phyloP scores from a whole-genome alignment of 805 yeast genomes.

The Ogataea pini region DNA sequence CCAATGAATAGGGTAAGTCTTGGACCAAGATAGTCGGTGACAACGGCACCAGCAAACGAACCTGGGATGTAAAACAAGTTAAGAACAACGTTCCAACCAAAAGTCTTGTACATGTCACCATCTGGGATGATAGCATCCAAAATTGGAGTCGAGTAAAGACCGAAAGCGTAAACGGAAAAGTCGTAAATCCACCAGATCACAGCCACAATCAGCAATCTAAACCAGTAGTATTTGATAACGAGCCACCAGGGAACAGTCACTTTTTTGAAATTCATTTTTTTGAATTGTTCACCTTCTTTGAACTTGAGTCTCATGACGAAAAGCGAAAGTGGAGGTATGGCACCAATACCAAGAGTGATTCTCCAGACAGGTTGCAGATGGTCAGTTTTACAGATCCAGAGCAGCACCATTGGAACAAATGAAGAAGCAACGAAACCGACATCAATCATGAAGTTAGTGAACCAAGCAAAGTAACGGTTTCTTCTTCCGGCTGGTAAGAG shows the following conservation, averaged over 20 bases:
- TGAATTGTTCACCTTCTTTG: conserved; percentile 71
- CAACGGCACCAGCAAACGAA: conserved; percentile 78
- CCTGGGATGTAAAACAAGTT: conserved; percentile 91
- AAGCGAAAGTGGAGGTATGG: conserved; percentile 77
- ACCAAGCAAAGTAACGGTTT: conserved; percentile 86
- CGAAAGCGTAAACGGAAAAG: conserved; percentile 84
- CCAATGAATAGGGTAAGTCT: conserved; percentile 74
- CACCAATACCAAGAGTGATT: conserved; percentile 86
- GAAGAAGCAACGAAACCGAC: conserved; percentile 80
- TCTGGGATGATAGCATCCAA: conserved; percentile 57
- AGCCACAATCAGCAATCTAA: conserved; percentile 68
- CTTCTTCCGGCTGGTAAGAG: conserved; percentile 77
- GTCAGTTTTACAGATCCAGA: conserved; percentile 75
- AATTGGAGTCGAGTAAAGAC: conserved; percentile 77
- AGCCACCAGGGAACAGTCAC: conserved; percentile 66
- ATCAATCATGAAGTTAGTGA: conserved; percentile 88
- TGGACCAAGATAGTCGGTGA: conserved; percentile 91
- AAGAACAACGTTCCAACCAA: conserved; percentile 92
- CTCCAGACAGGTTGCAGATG: conserved; percentile 89
- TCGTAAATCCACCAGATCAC: conserved; percentile 91
- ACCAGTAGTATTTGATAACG: conserved; percentile 80
- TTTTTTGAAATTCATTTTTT: conserved; percentile 66
- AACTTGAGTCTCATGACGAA: conserved; percentile 77
- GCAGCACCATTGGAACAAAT: conserved; percentile 80
- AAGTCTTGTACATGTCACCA: conserved; percentile 65